Evolutionary conservation across 192 early-diverging fungal genomes (phyloP), one percentile per base, ranked within the genome.

Genomic region (Coemansia biformis): DNA sequence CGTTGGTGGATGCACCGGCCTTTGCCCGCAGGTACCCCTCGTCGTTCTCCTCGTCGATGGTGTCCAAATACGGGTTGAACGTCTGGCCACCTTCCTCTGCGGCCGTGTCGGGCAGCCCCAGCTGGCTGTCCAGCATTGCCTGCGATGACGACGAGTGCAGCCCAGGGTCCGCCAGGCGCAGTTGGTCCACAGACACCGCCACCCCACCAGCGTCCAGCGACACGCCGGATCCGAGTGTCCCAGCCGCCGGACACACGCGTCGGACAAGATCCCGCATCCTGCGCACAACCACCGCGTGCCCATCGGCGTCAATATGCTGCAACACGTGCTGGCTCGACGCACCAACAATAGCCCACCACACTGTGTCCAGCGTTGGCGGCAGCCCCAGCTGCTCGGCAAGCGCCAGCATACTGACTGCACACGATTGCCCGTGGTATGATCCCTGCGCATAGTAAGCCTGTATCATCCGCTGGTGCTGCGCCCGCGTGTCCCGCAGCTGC

Each of bases 261-360:
- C 79, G 74, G 1, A 88, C 86, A 5, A 88, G 83, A 31, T 88
- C 86, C 39, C 81, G 84, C 59, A 83, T 83, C 5, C 67, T 51
- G 21, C 76, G 62, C 5, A 88, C 79, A 3, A 80, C 72, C 2
- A 70, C 60, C 24, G 76, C 49, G 66, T 95, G 93, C n/a, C 78
- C 79, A 10, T 68, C 44, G 15, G 77, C 77, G 45, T 80, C 78
- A 34, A 91, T 86, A 9, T 79, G 79, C 45, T 90, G 86, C 56
- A 83, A 66, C 15, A 87, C 35, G 37, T 82, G 88, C 63, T 92
- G 89, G 32, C 86, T 79, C 16, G 89, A 86, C 11, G 91, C 57
- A 4, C 88, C 89, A 6, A 88, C 71, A 10, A 93, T 88, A 0
- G 93, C 86, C 17, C 78, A 90, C 93, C 93, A 96, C 19, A 92